Evolutionary conservation across 345 rosid species (phyloP).

Genomic region (Hevea brasiliensis): DNA sequence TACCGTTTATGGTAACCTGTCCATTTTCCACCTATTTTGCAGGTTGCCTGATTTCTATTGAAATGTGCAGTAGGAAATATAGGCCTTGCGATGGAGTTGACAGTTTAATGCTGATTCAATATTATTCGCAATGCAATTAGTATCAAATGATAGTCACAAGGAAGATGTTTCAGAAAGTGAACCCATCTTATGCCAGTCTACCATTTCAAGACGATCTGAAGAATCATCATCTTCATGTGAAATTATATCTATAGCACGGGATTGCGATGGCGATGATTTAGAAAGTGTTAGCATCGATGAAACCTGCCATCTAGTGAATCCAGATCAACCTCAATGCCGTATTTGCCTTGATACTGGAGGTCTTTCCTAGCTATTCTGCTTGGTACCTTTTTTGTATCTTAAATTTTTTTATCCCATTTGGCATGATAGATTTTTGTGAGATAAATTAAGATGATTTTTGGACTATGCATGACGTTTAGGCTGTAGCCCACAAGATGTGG

Average conservation of each 20-base stretch:
- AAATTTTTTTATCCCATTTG: slow-evolving; percentile 9
- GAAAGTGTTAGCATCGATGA: slow-evolving; percentile 59
- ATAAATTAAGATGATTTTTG: neutral
- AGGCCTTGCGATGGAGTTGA: slow-evolving; percentile 21
- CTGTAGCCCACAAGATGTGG: neutral
- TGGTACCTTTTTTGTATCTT: slow-evolving; percentile 21
- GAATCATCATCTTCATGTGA: slow-evolving; percentile 62
- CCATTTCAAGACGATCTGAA: slow-evolving; percentile 39
- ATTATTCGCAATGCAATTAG: slow-evolving; percentile 75
- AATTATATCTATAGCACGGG: slow-evolving; percentile 56
- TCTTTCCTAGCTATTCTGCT: slow-evolving; percentile 29
- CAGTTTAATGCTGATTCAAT: slow-evolving; percentile 21
- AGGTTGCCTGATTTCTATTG: slow-evolving; percentile 25
- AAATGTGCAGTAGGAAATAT: slow-evolving; percentile 24
- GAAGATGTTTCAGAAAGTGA: slow-evolving; percentile 65
- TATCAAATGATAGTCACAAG: slow-evolving; percentile 55
- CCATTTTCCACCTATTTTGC: slow-evolving; percentile 4
- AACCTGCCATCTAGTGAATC: slow-evolving; percentile 61
- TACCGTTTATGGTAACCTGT: neutral
- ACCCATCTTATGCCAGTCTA: slow-evolving; percentile 54
- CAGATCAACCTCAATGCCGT: slow-evolving; percentile 85
- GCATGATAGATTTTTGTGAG: slow-evolving; percentile 12
- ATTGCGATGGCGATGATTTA: slow-evolving; percentile 44
- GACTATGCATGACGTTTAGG: neutral
- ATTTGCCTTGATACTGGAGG: slow-evolving; percentile 97